Evolutionary conservation across 1,284 basidiomycete genomes (phyloP).

Genomic region (Gymnopus androsaceus): DNA sequence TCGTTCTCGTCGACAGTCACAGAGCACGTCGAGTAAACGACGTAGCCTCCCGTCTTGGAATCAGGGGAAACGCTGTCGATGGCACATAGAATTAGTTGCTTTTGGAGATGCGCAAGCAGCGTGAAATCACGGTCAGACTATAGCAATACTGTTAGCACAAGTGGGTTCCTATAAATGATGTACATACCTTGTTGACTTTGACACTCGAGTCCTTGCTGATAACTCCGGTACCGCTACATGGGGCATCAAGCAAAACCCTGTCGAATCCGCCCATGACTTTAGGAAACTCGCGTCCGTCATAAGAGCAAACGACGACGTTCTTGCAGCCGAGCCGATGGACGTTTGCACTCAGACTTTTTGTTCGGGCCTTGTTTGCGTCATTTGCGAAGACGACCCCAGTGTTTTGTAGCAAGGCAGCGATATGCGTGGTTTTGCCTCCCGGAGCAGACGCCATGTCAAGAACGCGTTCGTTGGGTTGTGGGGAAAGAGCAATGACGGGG

Average conservation of each 20-base stretch:
- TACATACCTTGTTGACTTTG: constrained; percentile 92
- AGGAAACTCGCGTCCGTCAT: constrained; percentile 98
- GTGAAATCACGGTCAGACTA: constrained; percentile 95
- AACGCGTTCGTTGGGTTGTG: constrained; percentile 91
- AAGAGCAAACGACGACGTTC: constrained; percentile 96
- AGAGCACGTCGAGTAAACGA: constrained; percentile 99
- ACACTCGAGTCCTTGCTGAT: constrained; percentile 98
- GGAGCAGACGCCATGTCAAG: constrained; percentile 99
- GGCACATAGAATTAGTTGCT: constrained; percentile 97
- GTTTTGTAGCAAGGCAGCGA: constrained; percentile 95
- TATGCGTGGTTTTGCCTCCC: constrained; percentile 96
- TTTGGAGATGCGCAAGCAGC: constrained; percentile 94
- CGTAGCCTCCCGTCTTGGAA: constrained; percentile 89
- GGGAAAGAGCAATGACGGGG: constrained; percentile 95
- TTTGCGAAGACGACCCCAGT: constrained; percentile 99
- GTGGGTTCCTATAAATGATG: background rate
- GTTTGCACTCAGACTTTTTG: constrained; percentile 96
- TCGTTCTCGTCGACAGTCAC: constrained; percentile 99
- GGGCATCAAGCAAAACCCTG: constrained; percentile 93
- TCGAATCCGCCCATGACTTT: constrained; percentile 99
- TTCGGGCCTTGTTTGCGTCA: constrained; percentile 92
- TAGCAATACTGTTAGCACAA: constrained; percentile 12
- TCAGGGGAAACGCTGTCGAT: constrained; percentile 93
- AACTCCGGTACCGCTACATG: constrained; percentile 97
- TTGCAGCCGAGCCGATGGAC: constrained; percentile 97